phyloP scores from a whole-genome alignment of 169 alveolate species.

The Plasmodium chabaudi region DNA sequence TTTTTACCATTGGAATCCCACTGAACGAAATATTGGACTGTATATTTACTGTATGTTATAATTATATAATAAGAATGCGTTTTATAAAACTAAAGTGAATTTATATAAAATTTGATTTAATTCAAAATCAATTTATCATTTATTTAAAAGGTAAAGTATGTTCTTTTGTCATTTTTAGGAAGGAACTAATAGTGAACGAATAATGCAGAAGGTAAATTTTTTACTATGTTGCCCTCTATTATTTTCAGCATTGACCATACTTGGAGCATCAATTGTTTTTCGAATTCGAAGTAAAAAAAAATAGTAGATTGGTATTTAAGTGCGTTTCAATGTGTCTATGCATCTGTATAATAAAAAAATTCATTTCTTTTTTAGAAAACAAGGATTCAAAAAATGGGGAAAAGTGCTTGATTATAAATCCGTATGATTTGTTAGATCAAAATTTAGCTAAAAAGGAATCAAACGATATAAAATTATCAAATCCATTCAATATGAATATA shows the following conservation, averaged over 20 bases:
- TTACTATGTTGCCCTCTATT: slow-evolving; percentile 30
- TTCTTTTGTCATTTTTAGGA: slow-evolving; percentile 31
- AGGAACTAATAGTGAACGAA: slow-evolving; percentile 53
- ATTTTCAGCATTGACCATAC: slow-evolving; percentile 3
- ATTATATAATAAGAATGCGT: background rate
- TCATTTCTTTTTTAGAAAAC: no score
- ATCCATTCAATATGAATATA: no score
- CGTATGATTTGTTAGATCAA: no score
- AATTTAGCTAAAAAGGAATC: no score
- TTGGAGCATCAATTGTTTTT: slow-evolving; percentile 14
- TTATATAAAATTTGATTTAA: background rate
- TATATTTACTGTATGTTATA: slow-evolving; percentile 19
- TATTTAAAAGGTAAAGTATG: background rate
- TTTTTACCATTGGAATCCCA: slow-evolving; percentile 51
- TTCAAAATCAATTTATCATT: background rate
- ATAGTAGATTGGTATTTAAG: background rate
- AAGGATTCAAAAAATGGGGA: no score
- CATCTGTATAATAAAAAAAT: no score
- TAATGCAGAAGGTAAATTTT: slow-evolving; percentile 44
- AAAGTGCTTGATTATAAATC: no score
- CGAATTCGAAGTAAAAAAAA: background rate
- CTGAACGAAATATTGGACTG: slow-evolving; percentile 64
- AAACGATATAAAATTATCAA: no score
- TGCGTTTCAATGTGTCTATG: no score
- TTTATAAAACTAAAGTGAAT: background rate